phyloP scores from a whole-genome alignment of 192 early-diverging fungal genomes.

The Mortierella hygrophila region DNA sequence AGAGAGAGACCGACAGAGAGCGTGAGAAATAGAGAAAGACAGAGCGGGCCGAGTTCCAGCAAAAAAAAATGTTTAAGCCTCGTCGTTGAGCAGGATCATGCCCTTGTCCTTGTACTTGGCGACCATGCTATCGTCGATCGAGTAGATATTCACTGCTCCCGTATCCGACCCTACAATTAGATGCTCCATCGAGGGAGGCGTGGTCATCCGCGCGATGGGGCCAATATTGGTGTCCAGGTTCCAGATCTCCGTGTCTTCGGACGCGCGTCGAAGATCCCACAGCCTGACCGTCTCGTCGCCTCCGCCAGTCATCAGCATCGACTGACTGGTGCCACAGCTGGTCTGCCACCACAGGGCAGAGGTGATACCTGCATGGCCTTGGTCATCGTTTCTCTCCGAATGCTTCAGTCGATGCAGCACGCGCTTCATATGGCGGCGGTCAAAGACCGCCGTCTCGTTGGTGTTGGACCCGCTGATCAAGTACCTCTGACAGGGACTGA shows the following conservation, averaged over 20 bases:
- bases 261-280: conserved; percentile 47
- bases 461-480: conserved; percentile 38
- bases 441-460: conserved; percentile 51
- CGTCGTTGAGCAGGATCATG: conserved; percentile 19
- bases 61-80: neutral
- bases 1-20: no score
- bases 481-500: conserved; percentile 46
- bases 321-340: conserved; percentile 3
- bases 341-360: conserved; percentile 44
- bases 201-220: conserved; percentile 28
- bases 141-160: conserved; percentile 35
- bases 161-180: conserved; percentile 27
- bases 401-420: conserved; percentile 27
- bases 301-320: conserved; percentile 37
- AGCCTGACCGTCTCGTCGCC: conserved; percentile 37
- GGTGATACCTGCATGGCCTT: conserved; percentile 26
- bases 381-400: neutral
- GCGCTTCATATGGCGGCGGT: conserved; percentile 21
- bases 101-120: conserved; percentile 21
- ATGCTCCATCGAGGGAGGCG: conserved; percentile 16
- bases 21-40: neutral
- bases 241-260: conserved; percentile 32
- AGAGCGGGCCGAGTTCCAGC: neutral
- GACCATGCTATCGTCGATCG: conserved; percentile 24
- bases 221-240: conserved; percentile 28